Evolutionary conservation across 352 stramenopile species (phyloP).

Genomic region (Peronospora belbahrii): DNA sequence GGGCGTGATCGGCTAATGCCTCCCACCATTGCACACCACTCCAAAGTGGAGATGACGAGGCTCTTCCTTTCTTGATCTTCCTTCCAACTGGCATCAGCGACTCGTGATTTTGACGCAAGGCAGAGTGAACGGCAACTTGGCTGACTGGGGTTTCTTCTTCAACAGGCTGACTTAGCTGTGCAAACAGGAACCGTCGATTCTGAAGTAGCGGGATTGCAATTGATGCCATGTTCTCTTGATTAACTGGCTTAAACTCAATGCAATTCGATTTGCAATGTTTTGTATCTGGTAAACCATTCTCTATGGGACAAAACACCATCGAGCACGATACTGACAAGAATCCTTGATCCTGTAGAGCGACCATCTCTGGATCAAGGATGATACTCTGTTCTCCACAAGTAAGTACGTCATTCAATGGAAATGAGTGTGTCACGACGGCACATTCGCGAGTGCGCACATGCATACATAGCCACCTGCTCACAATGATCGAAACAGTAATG

Average conservation of each 20-base stretch:
- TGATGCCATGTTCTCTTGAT: conserved; percentile 13
- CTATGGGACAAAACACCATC: conserved; percentile 32
- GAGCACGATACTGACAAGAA: conserved; percentile 28
- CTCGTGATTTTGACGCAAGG: conserved; percentile 35
- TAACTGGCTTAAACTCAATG: background rate
- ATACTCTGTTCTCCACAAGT: conserved; percentile 16
- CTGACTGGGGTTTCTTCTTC: conserved; percentile 24
- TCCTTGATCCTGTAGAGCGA: conserved; percentile 21
- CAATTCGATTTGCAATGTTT: background rate
- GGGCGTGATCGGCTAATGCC: conserved; percentile 25
- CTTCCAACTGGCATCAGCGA: conserved; percentile 12
- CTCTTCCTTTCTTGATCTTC: conserved; percentile 1
- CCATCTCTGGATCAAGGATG: conserved; percentile 23
- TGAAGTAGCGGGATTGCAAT: conserved; percentile 30
- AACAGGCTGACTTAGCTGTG: conserved; percentile 31
- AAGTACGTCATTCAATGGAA: conserved; percentile 21
- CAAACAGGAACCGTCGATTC: conserved; percentile 24
- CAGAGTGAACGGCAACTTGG: conserved; percentile 28
- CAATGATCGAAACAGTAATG: background rate
- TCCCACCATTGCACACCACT: conserved; percentile 35
- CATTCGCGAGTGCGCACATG: conserved; percentile 26
- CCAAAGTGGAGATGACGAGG: conserved; percentile 14
- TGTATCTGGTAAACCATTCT: background rate
- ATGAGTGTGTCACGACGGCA: conserved; percentile 28
- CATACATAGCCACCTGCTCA: conserved; percentile 26